Evolutionary conservation across 2,329 filamentous ascomycete species (phyloP).

Genomic region (Penicillium italicum): DNA sequence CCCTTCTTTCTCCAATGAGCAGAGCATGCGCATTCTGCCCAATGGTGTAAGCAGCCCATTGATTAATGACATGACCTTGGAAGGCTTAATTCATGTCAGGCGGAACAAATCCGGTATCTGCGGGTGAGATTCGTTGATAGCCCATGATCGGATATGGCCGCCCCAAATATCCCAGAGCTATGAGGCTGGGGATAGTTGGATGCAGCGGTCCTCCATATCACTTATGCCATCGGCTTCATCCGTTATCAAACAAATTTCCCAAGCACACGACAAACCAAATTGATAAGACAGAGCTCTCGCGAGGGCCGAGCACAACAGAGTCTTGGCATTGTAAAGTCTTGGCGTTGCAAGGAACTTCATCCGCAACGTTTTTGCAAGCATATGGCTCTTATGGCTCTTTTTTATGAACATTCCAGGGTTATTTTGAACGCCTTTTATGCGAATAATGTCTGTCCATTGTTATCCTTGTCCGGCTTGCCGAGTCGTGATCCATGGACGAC

Average conservation of each 20-base stretch:
- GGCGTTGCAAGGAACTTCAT: constrained; percentile 4
- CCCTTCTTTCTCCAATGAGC: background rate
- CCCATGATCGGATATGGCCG: constrained; percentile 7
- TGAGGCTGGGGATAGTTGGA: background rate
- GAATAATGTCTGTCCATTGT: background rate
- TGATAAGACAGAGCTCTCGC: constrained; percentile 13
- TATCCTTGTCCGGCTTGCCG: constrained; percentile 8
- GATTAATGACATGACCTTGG: no score
- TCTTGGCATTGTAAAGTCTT: constrained; percentile 16
- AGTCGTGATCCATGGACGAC: constrained; percentile 8
- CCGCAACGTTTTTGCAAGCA: background rate
- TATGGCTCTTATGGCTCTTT: background rate
- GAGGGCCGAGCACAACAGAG: constrained; percentile 4
- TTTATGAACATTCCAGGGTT: background rate
- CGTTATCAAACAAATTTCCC: constrained; percentile 9
- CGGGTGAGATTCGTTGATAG: background rate
- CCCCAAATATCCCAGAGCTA: background rate
- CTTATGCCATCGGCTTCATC: constrained; percentile 5
- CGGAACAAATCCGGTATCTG: background rate
- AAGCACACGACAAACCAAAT: background rate
- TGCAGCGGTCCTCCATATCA: background rate
- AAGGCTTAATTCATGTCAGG: background rate
- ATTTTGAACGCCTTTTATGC: background rate
- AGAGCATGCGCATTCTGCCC: background rate
- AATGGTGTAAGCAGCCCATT: background rate